Conservation (phyloP, 371 early-diverging fungal species). For the Batkoa obscura region DNA sequence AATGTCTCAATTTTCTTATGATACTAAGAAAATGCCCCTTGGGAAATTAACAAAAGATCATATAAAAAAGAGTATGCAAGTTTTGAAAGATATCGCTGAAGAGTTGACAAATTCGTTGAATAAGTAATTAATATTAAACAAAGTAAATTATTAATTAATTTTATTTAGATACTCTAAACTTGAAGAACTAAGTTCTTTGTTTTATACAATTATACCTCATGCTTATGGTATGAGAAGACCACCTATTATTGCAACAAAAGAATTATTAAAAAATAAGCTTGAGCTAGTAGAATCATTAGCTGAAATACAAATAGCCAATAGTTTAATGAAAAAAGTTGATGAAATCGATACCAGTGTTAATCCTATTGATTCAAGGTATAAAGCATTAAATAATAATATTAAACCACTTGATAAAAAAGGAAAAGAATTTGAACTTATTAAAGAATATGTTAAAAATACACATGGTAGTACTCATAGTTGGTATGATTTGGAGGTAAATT, state of each 20-base stretch:
- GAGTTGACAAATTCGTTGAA: constrained; percentile 7
- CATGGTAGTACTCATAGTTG: constrained; percentile 18
- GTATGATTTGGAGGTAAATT: too few species aligned
- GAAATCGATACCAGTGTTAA: constrained; percentile 15
- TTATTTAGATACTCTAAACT: not conserved
- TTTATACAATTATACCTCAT: constrained; percentile 34
- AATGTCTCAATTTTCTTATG: constrained; percentile 9
- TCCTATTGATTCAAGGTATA: not conserved
- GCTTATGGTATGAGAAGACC: constrained; percentile 18
- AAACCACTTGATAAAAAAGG: not conserved
- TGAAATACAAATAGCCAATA: constrained; percentile 15
- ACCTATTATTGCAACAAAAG: constrained; percentile 22
- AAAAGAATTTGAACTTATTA: constrained; percentile 12
- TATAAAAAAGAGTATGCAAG: constrained; percentile 23
- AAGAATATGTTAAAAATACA: constrained; percentile 10
- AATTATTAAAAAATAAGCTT: constrained; percentile 22
- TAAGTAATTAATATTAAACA: not conserved
- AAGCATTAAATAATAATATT: not conserved
- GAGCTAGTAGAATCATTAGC: constrained; percentile 32
- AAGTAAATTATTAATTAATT: not conserved
- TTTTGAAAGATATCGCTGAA: constrained; percentile 22
- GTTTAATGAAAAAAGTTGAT: constrained; percentile 10
- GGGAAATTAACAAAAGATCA: constrained; percentile 34
- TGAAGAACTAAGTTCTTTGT: constrained; percentile 18
- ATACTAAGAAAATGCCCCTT: constrained; percentile 34